Conservation (phyloP, 306 rosid species). For the Albizia julibrissin region DNA sequence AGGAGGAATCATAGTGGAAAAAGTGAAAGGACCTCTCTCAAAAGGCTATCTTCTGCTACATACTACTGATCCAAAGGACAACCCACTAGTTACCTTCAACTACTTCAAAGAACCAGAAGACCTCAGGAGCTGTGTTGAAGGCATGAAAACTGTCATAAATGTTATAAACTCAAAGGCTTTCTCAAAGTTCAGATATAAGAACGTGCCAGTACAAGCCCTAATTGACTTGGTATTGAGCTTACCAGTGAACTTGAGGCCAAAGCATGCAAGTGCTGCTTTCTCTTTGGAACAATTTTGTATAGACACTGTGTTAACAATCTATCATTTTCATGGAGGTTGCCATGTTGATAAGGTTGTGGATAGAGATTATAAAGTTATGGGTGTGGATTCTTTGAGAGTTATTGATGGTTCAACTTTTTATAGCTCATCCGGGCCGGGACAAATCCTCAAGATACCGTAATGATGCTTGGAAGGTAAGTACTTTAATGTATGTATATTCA, state of each 20-base stretch:
- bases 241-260: not conserved
- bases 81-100: not conserved
- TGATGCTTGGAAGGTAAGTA: slow-evolving; percentile 13
- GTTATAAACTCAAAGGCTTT: not conserved
- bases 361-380: not conserved
- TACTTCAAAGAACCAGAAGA: not conserved
- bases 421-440: not conserved
- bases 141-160: not conserved
- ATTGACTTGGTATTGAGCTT: not conserved
- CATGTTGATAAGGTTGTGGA: not conserved
- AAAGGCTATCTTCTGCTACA: not conserved
- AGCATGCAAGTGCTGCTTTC: not conserved
- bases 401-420: not conserved
- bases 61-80: not conserved
- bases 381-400: slow-evolving; percentile 2
- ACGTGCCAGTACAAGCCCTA: not conserved
- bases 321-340: not conserved
- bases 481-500: not conserved
- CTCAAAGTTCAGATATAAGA: not conserved
- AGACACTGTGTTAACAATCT: not conserved
- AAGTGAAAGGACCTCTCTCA: not conserved
- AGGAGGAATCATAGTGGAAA: slow-evolving; percentile 41
- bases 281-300: not conserved
- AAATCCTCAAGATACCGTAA: not conserved
- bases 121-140: not conserved